phyloP scores from a whole-genome alignment of 805 yeast species.

The Candida peoriensis region DNA sequence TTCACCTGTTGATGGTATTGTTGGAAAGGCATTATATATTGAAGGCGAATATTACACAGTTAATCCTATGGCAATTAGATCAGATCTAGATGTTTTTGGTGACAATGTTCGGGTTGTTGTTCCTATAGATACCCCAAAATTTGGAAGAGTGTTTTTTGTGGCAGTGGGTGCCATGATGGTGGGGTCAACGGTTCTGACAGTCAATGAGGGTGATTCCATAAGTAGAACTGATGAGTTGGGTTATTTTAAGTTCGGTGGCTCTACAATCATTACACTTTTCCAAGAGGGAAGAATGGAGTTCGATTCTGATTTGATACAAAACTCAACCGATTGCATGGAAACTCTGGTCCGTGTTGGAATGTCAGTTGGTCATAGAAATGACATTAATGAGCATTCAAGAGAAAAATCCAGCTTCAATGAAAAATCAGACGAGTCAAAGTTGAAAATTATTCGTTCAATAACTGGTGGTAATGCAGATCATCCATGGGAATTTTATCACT shows the following conservation, averaged over 20 bases:
- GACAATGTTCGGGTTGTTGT: constrained; percentile 79
- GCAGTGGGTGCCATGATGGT: constrained; percentile 99
- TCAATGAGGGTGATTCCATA: constrained; percentile 52
- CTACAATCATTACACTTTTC: constrained; percentile 71
- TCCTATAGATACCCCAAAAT: constrained; percentile 69
- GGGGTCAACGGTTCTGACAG: constrained; percentile 77
- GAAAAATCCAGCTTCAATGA: constrained; percentile 39
- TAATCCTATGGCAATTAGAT: constrained; percentile 94
- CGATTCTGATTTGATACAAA: constrained; percentile 69
- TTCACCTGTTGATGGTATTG: constrained; percentile 70
- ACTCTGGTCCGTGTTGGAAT: constrained; percentile 87
- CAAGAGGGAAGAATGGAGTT: constrained; percentile 46
- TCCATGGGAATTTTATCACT: constrained; percentile 24
- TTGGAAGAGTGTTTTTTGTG: constrained; percentile 72
- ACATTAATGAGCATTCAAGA: constrained; percentile 43
- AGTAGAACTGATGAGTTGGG: constrained; percentile 82
- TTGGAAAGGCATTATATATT: constrained; percentile 62
- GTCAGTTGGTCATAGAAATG: constrained; percentile 76
- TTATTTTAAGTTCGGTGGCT: constrained; percentile 94
- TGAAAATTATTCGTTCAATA: constrained; percentile 49
- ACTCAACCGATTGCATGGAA: constrained; percentile 67
- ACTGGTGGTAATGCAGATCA: constrained; percentile 44
- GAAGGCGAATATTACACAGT: constrained; percentile 94
- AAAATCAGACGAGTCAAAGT: constrained; percentile 40
- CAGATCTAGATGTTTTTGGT: constrained; percentile 85